These are phyloP conservation scores for Gaeumannomyces tritici DNA, from an alignment of 2,329 filamentous ascomycete species.

Conservation along the genomic window DNA sequence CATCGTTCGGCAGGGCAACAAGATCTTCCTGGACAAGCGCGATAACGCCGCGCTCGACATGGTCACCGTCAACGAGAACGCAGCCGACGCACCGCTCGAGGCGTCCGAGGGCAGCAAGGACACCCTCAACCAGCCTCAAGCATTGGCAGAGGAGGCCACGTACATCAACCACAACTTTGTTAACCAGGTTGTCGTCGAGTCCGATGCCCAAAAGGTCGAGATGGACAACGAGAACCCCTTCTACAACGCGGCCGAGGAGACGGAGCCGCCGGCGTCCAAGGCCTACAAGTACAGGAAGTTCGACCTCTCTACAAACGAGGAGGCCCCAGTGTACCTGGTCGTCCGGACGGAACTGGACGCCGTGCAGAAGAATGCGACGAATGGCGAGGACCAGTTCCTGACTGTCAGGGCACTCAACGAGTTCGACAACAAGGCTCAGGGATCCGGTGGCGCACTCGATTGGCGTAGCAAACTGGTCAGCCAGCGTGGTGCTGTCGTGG, in stretches of 20 bases:
- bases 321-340: constrained; percentile 85
- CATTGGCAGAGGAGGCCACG: constrained; percentile 91
- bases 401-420: constrained; percentile 96
- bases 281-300: constrained; percentile 98
- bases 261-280: constrained; percentile 88
- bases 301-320: constrained; percentile 88
- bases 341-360: constrained; percentile 95
- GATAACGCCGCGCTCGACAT: constrained; percentile 91
- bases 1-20: constrained; percentile 85
- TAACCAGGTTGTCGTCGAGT: constrained; percentile 87
- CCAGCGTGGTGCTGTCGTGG: constrained; percentile 92
- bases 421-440: constrained; percentile 96
- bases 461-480: constrained; percentile 92
- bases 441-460: constrained; percentile 88
- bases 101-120: constrained; percentile 89
- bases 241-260: constrained; percentile 90
- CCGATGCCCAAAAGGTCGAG: constrained; percentile 64
- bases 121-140: constrained; percentile 83
- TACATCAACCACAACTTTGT: constrained; percentile 99
- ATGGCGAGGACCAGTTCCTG: constrained; percentile 82
- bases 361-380: constrained; percentile 92
- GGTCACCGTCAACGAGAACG: constrained; percentile 99
- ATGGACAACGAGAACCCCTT: constrained; percentile 92
- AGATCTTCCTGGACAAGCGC: constrained; percentile 98
- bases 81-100: constrained; percentile 87